Conservation (phyloP, 306 rosid species). For the Medicago arabica region DNA sequence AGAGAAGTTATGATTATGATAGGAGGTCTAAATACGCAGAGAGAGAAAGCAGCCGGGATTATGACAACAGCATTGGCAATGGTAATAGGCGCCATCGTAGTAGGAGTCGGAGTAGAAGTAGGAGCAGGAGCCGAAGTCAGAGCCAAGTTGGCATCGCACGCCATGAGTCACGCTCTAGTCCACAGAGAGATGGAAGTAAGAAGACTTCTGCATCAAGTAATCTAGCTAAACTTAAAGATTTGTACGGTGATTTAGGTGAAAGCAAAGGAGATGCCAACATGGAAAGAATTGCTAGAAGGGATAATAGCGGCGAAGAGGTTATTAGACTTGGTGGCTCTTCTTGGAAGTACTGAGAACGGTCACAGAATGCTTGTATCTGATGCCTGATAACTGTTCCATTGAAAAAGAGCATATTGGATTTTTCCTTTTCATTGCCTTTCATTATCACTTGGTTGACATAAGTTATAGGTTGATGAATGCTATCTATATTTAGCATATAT, state of each 20-base stretch:
- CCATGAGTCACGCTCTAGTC: conserved; percentile 54
- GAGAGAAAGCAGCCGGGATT: conserved; percentile 75
- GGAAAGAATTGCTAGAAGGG: conserved; percentile 66
- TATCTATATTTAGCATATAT: conserved; percentile 39
- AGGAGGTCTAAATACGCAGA: conserved; percentile 58
- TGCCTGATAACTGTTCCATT: conserved; percentile 22
- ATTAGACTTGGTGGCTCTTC: conserved; percentile 82
- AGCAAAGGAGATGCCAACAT: conserved; percentile 60
- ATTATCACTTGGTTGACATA: conserved; percentile 26
- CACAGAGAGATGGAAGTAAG: conserved; percentile 62
- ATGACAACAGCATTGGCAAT: conserved; percentile 57
- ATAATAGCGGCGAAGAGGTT: conserved; percentile 78
- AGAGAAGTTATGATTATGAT: conserved; percentile 64
- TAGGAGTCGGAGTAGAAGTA: conserved; percentile 75
- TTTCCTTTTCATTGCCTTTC: conserved; percentile 30
- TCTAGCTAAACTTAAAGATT: conserved; percentile 89
- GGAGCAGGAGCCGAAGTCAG: conserved; percentile 76
- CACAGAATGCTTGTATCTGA: conserved; percentile 37
- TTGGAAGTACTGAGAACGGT: conserved; percentile 46
- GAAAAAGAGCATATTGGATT: conserved; percentile 29
- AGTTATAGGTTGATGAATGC: conserved; percentile 36
- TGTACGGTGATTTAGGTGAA: conserved; percentile 81
- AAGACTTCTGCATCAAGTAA: conserved; percentile 74
- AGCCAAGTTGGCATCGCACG: conserved; percentile 61
- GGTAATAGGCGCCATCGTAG: conserved; percentile 57